These are phyloP conservation scores for Asterophora lycoperdoides DNA, from an alignment of 768 basidiomycete species.

Conservation along the genomic window DNA sequence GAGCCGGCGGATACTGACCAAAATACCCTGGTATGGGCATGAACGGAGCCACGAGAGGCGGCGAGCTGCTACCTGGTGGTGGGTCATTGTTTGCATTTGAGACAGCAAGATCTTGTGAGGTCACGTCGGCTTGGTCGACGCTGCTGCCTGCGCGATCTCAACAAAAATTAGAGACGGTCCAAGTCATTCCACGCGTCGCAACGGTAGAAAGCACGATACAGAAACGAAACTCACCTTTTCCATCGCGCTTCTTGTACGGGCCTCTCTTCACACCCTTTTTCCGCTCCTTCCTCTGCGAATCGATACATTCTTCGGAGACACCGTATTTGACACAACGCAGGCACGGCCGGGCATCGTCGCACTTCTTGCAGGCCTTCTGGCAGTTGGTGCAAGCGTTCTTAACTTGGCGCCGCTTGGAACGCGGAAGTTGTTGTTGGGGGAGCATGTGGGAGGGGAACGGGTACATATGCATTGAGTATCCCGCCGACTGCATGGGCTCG, in stretches of 20 bases:
- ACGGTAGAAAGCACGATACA: constrained; percentile 11
- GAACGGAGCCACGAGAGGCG: constrained; percentile 44
- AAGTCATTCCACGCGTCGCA: constrained; percentile 23
- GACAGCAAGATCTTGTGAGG: constrained; percentile 39
- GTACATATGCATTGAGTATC: constrained; percentile 66
- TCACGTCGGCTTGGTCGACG: constrained; percentile 38
- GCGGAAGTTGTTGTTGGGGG: constrained; percentile 46
- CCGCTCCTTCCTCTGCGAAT: constrained; percentile 90
- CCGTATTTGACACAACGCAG: constrained; percentile 92
- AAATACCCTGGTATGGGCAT: constrained; percentile 55
- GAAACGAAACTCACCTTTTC: constrained; percentile 60
- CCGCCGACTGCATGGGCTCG: constrained; percentile 42
- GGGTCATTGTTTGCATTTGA: constrained; percentile 38
- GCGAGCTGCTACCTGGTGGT: constrained; percentile 41
- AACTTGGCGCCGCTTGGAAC: constrained; percentile 81
- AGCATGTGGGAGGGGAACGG: constrained; percentile 50
- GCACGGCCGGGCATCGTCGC: constrained; percentile 88
- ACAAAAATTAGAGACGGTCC: constrained; percentile 40
- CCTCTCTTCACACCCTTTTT: constrained; percentile 85
- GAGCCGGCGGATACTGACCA: constrained; percentile 48
- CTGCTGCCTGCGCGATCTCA: constrained; percentile 57
- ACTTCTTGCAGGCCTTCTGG: constrained; percentile 90
- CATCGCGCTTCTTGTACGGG: constrained; percentile 95
- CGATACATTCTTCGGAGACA: constrained; percentile 79
- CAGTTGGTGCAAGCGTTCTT: constrained; percentile 91